phyloP scores from a whole-genome alignment of 371 early-diverging fungal species.

The Actinomortierella ambigua region DNA sequence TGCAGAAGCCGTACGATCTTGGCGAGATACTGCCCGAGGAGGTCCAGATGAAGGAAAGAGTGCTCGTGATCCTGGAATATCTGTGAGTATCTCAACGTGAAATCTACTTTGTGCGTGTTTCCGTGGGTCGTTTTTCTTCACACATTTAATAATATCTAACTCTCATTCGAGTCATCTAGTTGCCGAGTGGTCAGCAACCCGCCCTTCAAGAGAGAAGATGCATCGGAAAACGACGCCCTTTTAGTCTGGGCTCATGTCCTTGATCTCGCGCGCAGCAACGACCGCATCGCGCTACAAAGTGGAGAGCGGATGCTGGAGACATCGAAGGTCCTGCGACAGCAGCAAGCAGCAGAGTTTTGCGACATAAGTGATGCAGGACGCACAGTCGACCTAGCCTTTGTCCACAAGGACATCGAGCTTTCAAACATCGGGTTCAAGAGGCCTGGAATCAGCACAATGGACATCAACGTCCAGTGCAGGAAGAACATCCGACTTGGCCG shows the following conservation, averaged over 20 bases:
- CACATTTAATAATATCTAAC: constrained; percentile 8
- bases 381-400: background rate
- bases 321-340: background rate
- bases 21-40: constrained; percentile 2
- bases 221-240: no score
- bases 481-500: constrained; percentile 16
- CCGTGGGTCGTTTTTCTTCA: no score
- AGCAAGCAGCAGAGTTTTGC: background rate
- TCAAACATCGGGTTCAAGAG: constrained; percentile 15
- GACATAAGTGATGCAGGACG: background rate
- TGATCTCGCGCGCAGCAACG: no score
- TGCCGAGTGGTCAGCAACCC: no score
- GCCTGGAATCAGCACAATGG: constrained; percentile 4
- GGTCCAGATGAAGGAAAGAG: background rate
- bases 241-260: no score
- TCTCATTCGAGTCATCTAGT: no score
- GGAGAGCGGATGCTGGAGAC: background rate
- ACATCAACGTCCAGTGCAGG: constrained; percentile 11
- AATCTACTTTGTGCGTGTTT: no score
- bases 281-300: background rate
- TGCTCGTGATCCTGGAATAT: constrained; percentile 6
- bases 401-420: background rate
- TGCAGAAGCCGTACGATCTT: no score
- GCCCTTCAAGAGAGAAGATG: no score
- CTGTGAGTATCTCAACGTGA: constrained; percentile 1